phyloP scores from a whole-genome alignment of 345 rosid genomes.

The Arabidopsis suecica region DNA sequence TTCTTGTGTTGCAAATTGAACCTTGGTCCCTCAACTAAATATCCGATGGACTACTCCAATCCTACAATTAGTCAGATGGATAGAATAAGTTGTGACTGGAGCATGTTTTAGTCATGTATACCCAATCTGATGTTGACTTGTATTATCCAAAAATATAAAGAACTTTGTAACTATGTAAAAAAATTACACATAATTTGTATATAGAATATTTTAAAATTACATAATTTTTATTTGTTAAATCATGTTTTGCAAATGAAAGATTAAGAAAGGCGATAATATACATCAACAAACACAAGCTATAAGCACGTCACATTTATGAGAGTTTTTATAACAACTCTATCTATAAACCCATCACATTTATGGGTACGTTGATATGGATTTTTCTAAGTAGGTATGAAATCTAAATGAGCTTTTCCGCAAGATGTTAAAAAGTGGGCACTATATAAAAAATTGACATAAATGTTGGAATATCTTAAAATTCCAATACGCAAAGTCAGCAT shows the following conservation, averaged over 20 bases:
- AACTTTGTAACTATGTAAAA: not conserved
- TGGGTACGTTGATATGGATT: constrained; percentile 41
- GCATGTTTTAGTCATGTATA: not conserved
- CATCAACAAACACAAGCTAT: constrained; percentile 19
- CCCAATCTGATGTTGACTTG: not conserved
- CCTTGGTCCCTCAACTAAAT: not conserved
- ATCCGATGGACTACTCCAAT: not conserved
- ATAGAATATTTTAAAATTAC: too few species aligned
- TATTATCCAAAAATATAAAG: not conserved
- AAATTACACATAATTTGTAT: too few species aligned
- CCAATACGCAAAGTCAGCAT: constrained; percentile 42
- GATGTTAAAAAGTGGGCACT: constrained; percentile 20
- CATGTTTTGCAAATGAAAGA: constrained; percentile 12
- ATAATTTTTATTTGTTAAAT: not conserved
- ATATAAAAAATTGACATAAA: constrained; percentile 28
- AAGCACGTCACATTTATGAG: constrained; percentile 27
- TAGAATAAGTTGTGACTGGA: not conserved
- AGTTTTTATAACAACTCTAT: constrained; percentile 28
- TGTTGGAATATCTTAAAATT: constrained; percentile 34
- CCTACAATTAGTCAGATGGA: not conserved
- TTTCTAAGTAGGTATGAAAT: constrained; percentile 39
- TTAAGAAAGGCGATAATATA: constrained; percentile 11
- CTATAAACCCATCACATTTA: constrained; percentile 33
- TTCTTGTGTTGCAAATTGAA: not conserved
- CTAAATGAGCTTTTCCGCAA: constrained; percentile 26